phyloP scores from a whole-genome alignment of 768 basidiomycete species.

The Suillus luteus region DNA sequence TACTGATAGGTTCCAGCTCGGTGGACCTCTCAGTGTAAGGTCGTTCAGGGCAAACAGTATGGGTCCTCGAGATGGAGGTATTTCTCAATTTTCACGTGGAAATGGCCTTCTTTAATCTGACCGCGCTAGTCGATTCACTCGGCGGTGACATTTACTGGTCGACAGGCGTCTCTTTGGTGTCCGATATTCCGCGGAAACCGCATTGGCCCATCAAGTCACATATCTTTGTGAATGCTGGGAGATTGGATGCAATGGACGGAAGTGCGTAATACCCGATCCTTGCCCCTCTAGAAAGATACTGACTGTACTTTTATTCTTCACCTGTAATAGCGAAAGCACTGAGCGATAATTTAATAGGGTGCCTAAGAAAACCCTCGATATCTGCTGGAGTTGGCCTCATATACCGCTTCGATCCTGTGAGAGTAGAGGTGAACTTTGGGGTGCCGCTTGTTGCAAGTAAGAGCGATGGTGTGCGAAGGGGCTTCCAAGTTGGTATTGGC shows the following conservation, averaged over 20 bases:
- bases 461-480: conserved; percentile 67
- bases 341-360: conserved; percentile 39
- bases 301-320: conserved; percentile 3
- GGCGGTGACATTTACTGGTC: conserved; percentile 87
- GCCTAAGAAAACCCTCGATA: conserved; percentile 62
- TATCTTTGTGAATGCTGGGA: conserved; percentile 78
- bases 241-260: conserved; percentile 61
- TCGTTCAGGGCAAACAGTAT: conserved; percentile 75
- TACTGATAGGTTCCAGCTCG: conserved; percentile 89
- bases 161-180: conserved; percentile 71
- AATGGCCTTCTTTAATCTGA: not conserved
- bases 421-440: conserved; percentile 89
- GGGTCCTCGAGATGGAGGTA: conserved; percentile 73
- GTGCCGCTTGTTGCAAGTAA: conserved; percentile 72
- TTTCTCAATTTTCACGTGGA: conserved; percentile 3
- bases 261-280: conserved; percentile 41
- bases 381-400: conserved; percentile 83
- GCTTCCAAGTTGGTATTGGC: conserved; percentile 81
- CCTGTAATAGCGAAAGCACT: conserved; percentile 38
- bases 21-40: conserved; percentile 85
- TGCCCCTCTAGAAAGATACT: conserved; percentile 18
- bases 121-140: conserved; percentile 66
- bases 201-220: conserved; percentile 90
- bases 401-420: conserved; percentile 78
- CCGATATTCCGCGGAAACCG: conserved; percentile 67